Evolutionary conservation across 441 rosid species (phyloP).

Genomic region (Biscutella auriculata): DNA sequence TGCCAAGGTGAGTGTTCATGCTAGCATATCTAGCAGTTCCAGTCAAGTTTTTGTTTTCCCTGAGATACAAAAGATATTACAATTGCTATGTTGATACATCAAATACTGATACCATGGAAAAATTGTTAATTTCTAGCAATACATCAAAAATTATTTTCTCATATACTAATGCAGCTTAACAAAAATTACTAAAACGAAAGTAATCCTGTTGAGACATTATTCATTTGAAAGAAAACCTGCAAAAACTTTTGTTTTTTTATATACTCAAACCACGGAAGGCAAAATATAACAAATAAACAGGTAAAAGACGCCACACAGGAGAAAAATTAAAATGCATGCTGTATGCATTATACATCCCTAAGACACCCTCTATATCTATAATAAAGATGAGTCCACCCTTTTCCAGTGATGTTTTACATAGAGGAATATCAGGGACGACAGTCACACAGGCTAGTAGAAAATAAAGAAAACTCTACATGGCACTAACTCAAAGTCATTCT

Average conservation of each 20-base stretch:
- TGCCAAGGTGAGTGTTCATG: conserved; percentile 34
- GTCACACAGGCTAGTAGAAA: not conserved
- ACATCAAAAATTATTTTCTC: not conserved
- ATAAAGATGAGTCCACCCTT: not conserved
- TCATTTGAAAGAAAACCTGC: not conserved
- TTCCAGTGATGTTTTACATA: not conserved
- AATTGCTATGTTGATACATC: not conserved
- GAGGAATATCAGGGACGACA: not conserved
- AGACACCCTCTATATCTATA: not conserved
- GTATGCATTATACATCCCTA: not conserved
- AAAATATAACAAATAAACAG: not conserved
- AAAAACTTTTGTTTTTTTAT: not conserved
- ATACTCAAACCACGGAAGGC: not conserved
- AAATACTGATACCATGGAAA: not conserved
- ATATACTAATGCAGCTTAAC: not conserved
- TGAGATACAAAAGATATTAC: not conserved
- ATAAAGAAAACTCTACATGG: not conserved
- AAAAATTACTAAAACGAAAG: not conserved
- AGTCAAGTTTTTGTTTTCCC: conserved; percentile 33
- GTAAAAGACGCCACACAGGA: not conserved
- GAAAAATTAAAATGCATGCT: not conserved
- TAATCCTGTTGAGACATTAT: not conserved
- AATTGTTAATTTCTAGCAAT: not conserved
- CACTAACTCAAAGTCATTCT: not conserved
- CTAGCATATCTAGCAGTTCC: conserved; percentile 34